Evolutionary conservation across 306 rosid genomes (phyloP), one percentile per base, ranked within the genome.

Genomic region (Lithocarpus polystachyus): DNA sequence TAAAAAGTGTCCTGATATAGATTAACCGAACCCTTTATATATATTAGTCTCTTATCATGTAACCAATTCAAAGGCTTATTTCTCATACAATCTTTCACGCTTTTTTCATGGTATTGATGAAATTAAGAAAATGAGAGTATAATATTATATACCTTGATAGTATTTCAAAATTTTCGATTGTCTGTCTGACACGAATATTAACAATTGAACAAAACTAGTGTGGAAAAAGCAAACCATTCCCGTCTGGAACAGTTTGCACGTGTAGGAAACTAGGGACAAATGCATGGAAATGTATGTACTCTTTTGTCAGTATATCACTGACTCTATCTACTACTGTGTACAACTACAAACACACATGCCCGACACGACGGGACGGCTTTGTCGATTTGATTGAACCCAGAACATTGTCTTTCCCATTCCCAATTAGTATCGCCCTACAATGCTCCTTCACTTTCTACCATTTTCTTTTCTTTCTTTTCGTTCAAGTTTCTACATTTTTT

Each of bases 211-310:
- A 40, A 2, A 24, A 24, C 31, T 13, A 24, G 68, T 2, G 20
- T 31, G 20, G 71, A 14, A 33, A 65, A 65, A 65, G 71, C 19
- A 65, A 43, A 28, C 10, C 40, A 45, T 33, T 33, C 45, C n/a
- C 29, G 76, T 73, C 35, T 78, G 71, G 73, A 70, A 35, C 64
- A 56, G 84, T 73, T 72, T 73, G 90, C 89, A 89, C 91, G 94
- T 89, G 96, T 79, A 83, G 37, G 61, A 69, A 82, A 71, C 73
- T 51, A 22, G 83, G 23, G 97, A 92, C 98, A 90, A 85, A 60
- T 89, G 91, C 96, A 92, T 94, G 93, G 88, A 94, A 92, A 89
- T 84, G 84, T 84, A 90, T 92, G 93, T 79, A 83, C 75, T 78
- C 85, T 74, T 78, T 81, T 90, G 96, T 87, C 93, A 88, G 85